Conservation (phyloP, 805 yeast genomes). For the Yamadazyma sp. region DNA sequence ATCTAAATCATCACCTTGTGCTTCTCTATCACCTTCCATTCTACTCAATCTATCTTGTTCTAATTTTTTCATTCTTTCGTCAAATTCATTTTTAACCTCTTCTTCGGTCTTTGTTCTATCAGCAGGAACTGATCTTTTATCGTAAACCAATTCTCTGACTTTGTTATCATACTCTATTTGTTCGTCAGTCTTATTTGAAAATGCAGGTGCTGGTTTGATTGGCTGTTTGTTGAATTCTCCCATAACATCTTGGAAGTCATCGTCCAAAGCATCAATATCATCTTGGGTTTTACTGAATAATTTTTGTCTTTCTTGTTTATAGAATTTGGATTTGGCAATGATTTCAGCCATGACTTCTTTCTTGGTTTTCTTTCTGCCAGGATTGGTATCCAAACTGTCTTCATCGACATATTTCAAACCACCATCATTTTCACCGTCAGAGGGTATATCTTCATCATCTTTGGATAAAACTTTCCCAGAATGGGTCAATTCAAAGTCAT, state of each 20-base stretch:
- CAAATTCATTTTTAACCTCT: slow-evolving; percentile 59
- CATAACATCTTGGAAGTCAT: slow-evolving; percentile 69
- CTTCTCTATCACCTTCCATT: slow-evolving; percentile 65
- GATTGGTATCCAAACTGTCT: slow-evolving; percentile 29
- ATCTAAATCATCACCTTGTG: slow-evolving; percentile 68
- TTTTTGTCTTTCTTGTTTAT: slow-evolving; percentile 72
- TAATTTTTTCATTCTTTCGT: slow-evolving; percentile 55
- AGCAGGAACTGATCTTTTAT: slow-evolving; percentile 75
- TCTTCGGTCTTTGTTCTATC: slow-evolving; percentile 79
- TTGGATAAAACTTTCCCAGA: slow-evolving; percentile 65
- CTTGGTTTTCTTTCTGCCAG: slow-evolving; percentile 63
- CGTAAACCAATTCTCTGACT: slow-evolving; percentile 64
- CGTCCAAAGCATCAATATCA: slow-evolving; percentile 66
- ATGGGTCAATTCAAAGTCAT: slow-evolving; percentile 64
- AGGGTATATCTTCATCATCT: slow-evolving; percentile 44
- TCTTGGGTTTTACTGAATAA: slow-evolving; percentile 58
- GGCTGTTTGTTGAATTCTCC: slow-evolving; percentile 36
- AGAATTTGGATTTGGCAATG: slow-evolving; percentile 76
- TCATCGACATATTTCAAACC: slow-evolving; percentile 40
- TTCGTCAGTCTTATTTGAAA: slow-evolving; percentile 32
- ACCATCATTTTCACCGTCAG: slow-evolving; percentile 17
- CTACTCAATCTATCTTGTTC: slow-evolving; percentile 69
- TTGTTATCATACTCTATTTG: slow-evolving; percentile 60
- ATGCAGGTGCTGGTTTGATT: slow-evolving; percentile 19
- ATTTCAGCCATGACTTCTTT: slow-evolving; percentile 85